phyloP scores from a whole-genome alignment of 805 yeast species.

The Metschnikowia proteae region DNA sequence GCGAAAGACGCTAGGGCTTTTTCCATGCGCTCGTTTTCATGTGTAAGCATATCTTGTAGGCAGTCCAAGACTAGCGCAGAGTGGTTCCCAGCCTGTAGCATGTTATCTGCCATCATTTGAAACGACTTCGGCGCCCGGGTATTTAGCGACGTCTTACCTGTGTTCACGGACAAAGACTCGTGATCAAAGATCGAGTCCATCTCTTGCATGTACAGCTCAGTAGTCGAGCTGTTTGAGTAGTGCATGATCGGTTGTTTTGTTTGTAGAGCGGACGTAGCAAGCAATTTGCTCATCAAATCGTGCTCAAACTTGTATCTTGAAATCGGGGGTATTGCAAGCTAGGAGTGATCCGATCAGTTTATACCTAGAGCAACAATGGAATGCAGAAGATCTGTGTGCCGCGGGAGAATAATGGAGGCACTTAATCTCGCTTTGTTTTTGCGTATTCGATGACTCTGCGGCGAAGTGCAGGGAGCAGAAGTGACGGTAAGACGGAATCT shows the following conservation, averaged over 20 bases:
- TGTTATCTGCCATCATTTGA: not conserved
- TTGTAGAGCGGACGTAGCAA: not conserved
- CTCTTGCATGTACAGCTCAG: not conserved
- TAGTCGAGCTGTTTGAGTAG: not conserved
- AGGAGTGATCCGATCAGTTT: too few species aligned
- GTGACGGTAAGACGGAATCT: not conserved
- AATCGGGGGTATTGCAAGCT: too few species aligned
- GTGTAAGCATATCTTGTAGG: slow-evolving; percentile 24
- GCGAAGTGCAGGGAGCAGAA: not conserved
- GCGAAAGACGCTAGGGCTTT: slow-evolving; percentile 15
- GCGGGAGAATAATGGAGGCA: too few species aligned
- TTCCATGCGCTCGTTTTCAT: slow-evolving; percentile 21
- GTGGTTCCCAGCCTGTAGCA: slow-evolving; percentile 1
- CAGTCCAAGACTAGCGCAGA: slow-evolving; percentile 23
- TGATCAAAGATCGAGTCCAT: not conserved
- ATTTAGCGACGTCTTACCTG: not conserved
- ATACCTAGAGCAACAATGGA: too few species aligned
- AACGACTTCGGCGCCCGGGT: not conserved
- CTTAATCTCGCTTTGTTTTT: too few species aligned
- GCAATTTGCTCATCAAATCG: too few species aligned
- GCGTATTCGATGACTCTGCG: too few species aligned
- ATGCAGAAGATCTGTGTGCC: too few species aligned
- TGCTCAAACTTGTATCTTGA: too few species aligned
- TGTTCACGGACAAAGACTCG: slow-evolving; percentile 3
- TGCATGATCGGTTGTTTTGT: not conserved